Evolutionary conservation across 192 early-diverging fungal species (phyloP).

Genomic region (Coemansia sp.): DNA sequence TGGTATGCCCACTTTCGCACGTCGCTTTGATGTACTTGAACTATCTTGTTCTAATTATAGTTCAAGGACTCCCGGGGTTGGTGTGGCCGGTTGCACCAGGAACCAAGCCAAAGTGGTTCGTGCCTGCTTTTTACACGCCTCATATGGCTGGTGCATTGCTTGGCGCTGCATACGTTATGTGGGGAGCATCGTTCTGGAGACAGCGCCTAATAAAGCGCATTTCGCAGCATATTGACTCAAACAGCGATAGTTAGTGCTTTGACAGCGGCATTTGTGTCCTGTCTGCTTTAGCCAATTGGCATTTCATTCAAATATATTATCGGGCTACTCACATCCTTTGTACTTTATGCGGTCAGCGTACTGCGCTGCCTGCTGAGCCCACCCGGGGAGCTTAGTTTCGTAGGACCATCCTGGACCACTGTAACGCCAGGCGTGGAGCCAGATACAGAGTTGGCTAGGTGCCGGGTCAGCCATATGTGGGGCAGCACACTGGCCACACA

Average conservation of each 20-base stretch:
- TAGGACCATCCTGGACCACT: slow-evolving; percentile 67
- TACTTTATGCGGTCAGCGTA: slow-evolving; percentile 42
- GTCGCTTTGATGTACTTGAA: background rate
- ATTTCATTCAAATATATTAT: background rate
- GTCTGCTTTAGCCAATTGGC: background rate
- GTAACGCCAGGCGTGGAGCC: slow-evolving; percentile 88
- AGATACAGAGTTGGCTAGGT: slow-evolving; percentile 76
- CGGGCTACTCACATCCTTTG: too few species aligned
- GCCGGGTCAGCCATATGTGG: slow-evolving; percentile 61
- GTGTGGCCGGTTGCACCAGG: background rate
- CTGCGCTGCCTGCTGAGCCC: slow-evolving; percentile 61
- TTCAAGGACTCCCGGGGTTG: background rate
- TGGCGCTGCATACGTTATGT: background rate
- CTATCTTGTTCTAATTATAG: background rate
- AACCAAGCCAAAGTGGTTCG: background rate
- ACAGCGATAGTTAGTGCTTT: background rate
- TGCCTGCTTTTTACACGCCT: background rate
- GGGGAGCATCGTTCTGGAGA: background rate
- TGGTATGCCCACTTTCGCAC: background rate
- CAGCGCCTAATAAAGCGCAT: background rate
- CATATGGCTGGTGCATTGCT: background rate
- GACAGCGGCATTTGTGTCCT: too few species aligned
- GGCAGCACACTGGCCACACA: slow-evolving; percentile 61
- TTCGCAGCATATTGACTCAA: background rate
- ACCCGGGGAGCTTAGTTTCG: slow-evolving; percentile 75